phyloP scores from a whole-genome alignment of 1,284 basidiomycete species.

The Thecaphora thlaspeos region DNA sequence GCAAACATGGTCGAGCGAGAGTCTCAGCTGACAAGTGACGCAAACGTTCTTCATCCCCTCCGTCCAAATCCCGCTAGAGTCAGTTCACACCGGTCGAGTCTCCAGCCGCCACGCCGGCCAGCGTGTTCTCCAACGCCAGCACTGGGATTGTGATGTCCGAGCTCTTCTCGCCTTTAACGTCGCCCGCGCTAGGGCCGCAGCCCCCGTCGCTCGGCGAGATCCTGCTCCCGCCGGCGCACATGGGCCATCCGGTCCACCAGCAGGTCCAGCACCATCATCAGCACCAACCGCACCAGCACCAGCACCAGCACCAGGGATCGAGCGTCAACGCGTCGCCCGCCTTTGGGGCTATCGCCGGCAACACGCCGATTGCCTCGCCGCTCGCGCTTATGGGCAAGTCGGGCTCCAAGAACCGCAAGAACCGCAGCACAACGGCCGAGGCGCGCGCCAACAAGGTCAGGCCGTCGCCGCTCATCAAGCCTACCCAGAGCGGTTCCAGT shows the following conservation, averaged over 20 bases:
- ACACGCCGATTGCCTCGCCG: conserved; percentile 45
- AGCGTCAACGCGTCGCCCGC: conserved; percentile 19
- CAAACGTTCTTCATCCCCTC: too few species aligned
- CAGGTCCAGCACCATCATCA: conserved; percentile 9
- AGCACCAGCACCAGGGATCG: background rate
- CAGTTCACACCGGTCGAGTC: conserved; percentile 48
- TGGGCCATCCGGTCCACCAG: conserved; percentile 51
- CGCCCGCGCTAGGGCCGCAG: conserved; percentile 63
- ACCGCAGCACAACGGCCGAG: conserved; percentile 46
- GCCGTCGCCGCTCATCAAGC: conserved; percentile 55
- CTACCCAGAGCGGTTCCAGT: conserved; percentile 12
- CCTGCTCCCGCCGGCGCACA: conserved; percentile 39
- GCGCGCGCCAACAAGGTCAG: conserved; percentile 45
- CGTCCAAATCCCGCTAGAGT: conserved; percentile 5
- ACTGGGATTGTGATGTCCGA: conserved; percentile 58
- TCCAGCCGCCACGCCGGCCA: conserved; percentile 52
- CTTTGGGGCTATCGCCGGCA: conserved; percentile 15
- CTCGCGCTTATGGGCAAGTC: conserved; percentile 35
- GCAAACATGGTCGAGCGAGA: too few species aligned
- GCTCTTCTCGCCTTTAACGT: conserved; percentile 65
- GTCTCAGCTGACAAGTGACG: too few species aligned
- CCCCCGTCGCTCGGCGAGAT: conserved; percentile 39
- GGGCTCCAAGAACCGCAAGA: conserved; percentile 39
- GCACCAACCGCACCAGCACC: too few species aligned
- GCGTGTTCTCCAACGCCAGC: conserved; percentile 56